Conservation (phyloP, 2,329 filamentous ascomycete genomes). For the Fusarium protoensiforme region DNA sequence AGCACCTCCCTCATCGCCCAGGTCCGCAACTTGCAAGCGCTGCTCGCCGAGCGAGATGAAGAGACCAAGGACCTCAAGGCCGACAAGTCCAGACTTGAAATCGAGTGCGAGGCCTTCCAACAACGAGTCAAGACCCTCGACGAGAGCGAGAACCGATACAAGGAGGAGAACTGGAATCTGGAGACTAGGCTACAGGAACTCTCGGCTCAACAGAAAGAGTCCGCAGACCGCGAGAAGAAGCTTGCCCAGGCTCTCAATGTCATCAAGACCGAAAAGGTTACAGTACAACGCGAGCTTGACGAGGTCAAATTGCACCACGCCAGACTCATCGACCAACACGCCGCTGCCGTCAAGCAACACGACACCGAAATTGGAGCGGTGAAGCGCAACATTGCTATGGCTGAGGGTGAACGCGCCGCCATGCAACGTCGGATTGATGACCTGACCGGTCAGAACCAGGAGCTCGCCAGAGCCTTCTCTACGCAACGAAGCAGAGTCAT, state of each 20-base stretch:
- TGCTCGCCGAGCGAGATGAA: conserved; percentile 90
- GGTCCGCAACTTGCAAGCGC: conserved; percentile 86
- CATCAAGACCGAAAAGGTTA: conserved; percentile 78
- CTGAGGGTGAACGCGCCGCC: conserved; percentile 80
- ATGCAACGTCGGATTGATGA: conserved; percentile 91
- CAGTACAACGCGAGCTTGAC: conserved; percentile 86
- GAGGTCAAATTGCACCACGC: conserved; percentile 85
- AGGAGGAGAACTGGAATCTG: conserved; percentile 98
- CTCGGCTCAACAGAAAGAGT: conserved; percentile 77
- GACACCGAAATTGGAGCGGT: conserved; percentile 89
- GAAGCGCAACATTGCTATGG: conserved; percentile 81
- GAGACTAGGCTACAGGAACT: conserved; percentile 93
- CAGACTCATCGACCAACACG: conserved; percentile 84
- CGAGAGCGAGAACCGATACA: conserved; percentile 95
- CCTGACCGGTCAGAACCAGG: conserved; percentile 87
- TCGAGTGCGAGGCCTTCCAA: conserved; percentile 81
- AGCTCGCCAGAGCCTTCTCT: conserved; percentile 86
- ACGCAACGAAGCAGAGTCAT: conserved; percentile 74
- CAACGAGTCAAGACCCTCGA: conserved; percentile 86
- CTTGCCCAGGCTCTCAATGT: conserved; percentile 78
- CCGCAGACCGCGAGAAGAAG: conserved; percentile 84
- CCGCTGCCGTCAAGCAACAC: conserved; percentile 80
- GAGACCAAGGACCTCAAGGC: conserved; percentile 78
- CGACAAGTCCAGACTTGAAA: conserved; percentile 83
- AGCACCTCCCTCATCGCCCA: conserved; percentile 95